Conservation (phyloP, 805 yeast genomes). For the Yueomyces sp. region DNA sequence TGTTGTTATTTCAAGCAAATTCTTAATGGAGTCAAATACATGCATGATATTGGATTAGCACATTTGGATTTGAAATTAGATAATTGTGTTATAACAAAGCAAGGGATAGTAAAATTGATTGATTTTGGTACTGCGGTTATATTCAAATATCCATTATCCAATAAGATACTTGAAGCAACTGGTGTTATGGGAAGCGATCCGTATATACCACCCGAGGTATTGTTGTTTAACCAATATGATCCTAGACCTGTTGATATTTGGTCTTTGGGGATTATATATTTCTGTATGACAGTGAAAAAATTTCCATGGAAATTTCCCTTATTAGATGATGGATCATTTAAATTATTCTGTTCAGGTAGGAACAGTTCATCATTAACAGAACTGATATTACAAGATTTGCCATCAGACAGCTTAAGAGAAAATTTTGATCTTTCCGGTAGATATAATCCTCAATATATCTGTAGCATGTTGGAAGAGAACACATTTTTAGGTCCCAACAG, state of each 20-base stretch:
- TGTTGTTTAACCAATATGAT: conserved; percentile 69
- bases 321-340: conserved; percentile 67
- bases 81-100: conserved; percentile 73
- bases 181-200: conserved; percentile 88
- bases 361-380: conserved; percentile 56
- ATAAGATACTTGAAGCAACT: conserved; percentile 56
- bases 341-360: conserved; percentile 63
- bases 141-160: conserved; percentile 74
- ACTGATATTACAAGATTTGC: conserved; percentile 22
- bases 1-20: conserved; percentile 86
- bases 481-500: conserved; percentile 44
- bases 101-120: conserved; percentile 80
- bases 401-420: background rate
- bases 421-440: background rate
- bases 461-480: background rate
- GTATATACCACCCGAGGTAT: conserved; percentile 83
- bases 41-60: conserved; percentile 76
- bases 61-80: conserved; percentile 88
- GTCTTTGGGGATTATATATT: conserved; percentile 83
- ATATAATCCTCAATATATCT: background rate
- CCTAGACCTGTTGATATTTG: conserved; percentile 91
- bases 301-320: conserved; percentile 95
- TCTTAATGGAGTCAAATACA: conserved; percentile 63
- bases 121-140: conserved; percentile 93
- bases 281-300: conserved; percentile 83